These are phyloP conservation scores for Lipomyces oligophaga DNA, from an alignment of 805 yeast genomes.

Conservation along the genomic window DNA sequence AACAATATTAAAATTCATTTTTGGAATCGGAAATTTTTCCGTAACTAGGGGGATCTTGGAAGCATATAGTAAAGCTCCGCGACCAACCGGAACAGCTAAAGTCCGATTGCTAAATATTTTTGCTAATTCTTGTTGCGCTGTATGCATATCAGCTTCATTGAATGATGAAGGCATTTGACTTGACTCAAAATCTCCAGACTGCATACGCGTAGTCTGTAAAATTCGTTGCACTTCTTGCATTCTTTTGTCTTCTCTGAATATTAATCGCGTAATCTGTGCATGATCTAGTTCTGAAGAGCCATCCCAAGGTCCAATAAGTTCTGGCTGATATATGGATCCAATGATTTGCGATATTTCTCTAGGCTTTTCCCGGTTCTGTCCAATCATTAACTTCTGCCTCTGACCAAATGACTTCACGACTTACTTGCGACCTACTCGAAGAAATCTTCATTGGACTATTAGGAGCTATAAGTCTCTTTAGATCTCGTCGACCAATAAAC, in stretches of 20 bases:
- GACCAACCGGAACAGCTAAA: constrained; percentile 69
- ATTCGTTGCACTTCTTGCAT: constrained; percentile 71
- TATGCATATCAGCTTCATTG: constrained; percentile 44
- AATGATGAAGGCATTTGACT: constrained; percentile 53
- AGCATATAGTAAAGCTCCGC: constrained; percentile 67
- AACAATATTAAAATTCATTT: constrained; percentile 61
- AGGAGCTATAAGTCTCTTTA: constrained; percentile 37
- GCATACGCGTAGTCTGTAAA: constrained; percentile 66
- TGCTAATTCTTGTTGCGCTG: constrained; percentile 47
- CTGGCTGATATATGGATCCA: constrained; percentile 32
- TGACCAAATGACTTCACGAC: background rate
- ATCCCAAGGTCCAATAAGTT: constrained; percentile 59
- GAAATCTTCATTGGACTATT: background rate
- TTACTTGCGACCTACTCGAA: background rate
- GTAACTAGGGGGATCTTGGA: constrained; percentile 75
- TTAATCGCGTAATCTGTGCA: constrained; percentile 60
- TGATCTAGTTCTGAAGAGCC: constrained; percentile 67
- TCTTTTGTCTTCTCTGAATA: constrained; percentile 75
- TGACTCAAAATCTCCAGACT: constrained; percentile 43
- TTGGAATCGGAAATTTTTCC: constrained; percentile 77
- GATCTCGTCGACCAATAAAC: constrained; percentile 65
- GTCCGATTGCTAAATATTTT: constrained; percentile 65
- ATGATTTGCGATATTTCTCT: constrained; percentile 46
- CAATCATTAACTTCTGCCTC: background rate
- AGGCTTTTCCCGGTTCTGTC: constrained; percentile 20